Evolutionary conservation across 306 rosid genomes (phyloP).

Genomic region (Inga leiocalycina): DNA sequence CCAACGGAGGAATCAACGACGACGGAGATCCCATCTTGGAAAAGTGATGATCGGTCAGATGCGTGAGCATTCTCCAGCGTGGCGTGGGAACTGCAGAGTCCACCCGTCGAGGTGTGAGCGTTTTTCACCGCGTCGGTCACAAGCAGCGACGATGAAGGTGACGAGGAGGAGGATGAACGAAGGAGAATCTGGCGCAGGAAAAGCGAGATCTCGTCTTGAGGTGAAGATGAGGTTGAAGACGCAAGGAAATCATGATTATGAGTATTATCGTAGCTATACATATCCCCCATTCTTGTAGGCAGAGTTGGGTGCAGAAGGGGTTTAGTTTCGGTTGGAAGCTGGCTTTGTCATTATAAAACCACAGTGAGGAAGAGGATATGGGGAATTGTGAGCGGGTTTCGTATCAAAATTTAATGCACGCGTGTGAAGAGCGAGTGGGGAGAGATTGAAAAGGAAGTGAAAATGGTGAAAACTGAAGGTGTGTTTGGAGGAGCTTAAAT

Average conservation of each 20-base stretch:
- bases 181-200: constrained; percentile 84
- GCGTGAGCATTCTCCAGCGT: constrained; percentile 31
- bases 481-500: no score
- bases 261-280: constrained; percentile 36
- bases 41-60: constrained; percentile 16
- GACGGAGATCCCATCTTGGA: constrained; percentile 50
- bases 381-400: constrained; percentile 45
- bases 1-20: constrained; percentile 44
- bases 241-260: constrained; percentile 27
- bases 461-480: background rate
- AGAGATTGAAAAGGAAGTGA: background rate
- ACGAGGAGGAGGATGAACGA: constrained; percentile 68
- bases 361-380: constrained; percentile 27
- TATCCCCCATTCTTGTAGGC: constrained; percentile 48
- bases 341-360: constrained; percentile 23
- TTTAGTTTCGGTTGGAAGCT: constrained; percentile 28
- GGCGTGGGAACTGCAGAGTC: constrained; percentile 33
- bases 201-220: constrained; percentile 86
- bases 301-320: constrained; percentile 22
- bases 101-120: constrained; percentile 14
- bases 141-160: constrained; percentile 32
- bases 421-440: background rate
- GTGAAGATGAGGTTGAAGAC: constrained; percentile 44
- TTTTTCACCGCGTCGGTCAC: constrained; percentile 5
- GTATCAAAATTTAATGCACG: constrained; percentile 1